Percentiles rank a stretch among this genome's conserved stretches.
phyloP scores from a whole-genome alignment of 805 yeast species.

The Lipomyces spencermartinsiae region DNA sequence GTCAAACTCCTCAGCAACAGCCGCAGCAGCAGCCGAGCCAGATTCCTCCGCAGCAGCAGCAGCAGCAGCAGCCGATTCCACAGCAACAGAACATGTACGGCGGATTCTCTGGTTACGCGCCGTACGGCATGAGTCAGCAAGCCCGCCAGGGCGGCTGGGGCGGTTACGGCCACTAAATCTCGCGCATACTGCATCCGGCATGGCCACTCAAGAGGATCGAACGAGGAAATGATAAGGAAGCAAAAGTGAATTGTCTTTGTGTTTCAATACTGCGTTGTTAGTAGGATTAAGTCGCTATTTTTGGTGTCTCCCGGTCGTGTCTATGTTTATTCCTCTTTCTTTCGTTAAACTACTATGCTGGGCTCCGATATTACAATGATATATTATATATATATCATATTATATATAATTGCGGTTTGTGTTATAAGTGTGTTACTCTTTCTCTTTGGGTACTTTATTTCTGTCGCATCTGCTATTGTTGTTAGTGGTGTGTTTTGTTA shows the following conservation, averaged over 20 bases:
- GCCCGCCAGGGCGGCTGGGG: conserved; percentile 38
- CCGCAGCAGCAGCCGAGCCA: conserved; percentile 30
- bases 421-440: not conserved
- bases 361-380: not conserved
- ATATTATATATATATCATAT: not conserved
- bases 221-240: not conserved
- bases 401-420: not conserved
- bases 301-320: conserved; percentile 1
- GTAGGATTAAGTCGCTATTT: conserved; percentile 2
- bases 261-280: conserved; percentile 1
- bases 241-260: not conserved
- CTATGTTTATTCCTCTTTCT: not conserved
- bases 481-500: conserved; percentile 1
- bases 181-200: not conserved
- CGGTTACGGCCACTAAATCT: conserved; percentile 27
- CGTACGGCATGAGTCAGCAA: conserved; percentile 31
- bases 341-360: not conserved
- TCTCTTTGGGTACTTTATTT: not conserved
- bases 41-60: conserved; percentile 27
- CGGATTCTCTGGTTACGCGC: conserved; percentile 35
- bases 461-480: not conserved
- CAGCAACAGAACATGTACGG: conserved; percentile 38
- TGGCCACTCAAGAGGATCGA: not conserved
- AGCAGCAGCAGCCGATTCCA: conserved; percentile 28
- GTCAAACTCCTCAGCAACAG: conserved; percentile 25